These are phyloP conservation scores for Penicillium digitatum DNA, from an alignment of 2,329 filamentous ascomycete species.

Conservation along the genomic window DNA sequence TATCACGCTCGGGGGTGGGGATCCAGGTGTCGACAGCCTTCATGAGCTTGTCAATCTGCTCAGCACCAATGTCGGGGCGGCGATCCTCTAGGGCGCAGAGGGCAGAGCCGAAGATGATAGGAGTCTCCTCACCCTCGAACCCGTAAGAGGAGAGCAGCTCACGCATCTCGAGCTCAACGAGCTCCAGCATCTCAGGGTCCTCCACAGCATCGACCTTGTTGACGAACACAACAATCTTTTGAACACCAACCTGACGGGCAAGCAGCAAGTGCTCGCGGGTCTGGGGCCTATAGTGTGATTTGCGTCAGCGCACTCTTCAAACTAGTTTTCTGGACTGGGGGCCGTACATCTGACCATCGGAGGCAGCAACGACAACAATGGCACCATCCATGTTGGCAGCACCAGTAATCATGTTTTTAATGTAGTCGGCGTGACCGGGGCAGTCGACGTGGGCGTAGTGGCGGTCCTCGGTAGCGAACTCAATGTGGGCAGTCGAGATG, in stretches of 20 bases:
- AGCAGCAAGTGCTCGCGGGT: constrained; percentile 97
- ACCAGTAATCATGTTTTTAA: constrained; percentile 99
- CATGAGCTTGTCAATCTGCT: constrained; percentile 90
- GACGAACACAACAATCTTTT: constrained; percentile 97
- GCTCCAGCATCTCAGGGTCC: constrained; percentile 98
- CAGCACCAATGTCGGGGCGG: constrained; percentile 76
- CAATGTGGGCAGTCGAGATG: constrained; percentile 96
- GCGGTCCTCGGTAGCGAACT: constrained; percentile 88
- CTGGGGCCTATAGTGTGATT: constrained; percentile 63
- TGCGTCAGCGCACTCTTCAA: constrained; percentile 8
- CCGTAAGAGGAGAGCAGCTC: constrained; percentile 89
- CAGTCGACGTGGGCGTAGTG: constrained; percentile 99
- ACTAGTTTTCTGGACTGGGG: neutral
- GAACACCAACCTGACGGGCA: constrained; percentile 95
- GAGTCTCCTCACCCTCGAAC: constrained; percentile 97
- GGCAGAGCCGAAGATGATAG: constrained; percentile 94
- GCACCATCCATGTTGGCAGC: constrained; percentile 99
- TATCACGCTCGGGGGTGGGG: constrained; percentile 85
- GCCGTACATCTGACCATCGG: constrained; percentile 87
- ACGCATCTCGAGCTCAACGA: constrained; percentile 99
- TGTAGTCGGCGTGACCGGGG: constrained; percentile 99
- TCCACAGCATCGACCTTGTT: constrained; percentile 99
- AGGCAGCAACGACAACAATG: constrained; percentile 97
- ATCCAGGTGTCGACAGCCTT: constrained; percentile 92
- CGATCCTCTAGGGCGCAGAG: constrained; percentile 88